Evolutionary conservation across 148 eudicot genomes (phyloP).

Genomic region (Nepenthes gracilis): DNA sequence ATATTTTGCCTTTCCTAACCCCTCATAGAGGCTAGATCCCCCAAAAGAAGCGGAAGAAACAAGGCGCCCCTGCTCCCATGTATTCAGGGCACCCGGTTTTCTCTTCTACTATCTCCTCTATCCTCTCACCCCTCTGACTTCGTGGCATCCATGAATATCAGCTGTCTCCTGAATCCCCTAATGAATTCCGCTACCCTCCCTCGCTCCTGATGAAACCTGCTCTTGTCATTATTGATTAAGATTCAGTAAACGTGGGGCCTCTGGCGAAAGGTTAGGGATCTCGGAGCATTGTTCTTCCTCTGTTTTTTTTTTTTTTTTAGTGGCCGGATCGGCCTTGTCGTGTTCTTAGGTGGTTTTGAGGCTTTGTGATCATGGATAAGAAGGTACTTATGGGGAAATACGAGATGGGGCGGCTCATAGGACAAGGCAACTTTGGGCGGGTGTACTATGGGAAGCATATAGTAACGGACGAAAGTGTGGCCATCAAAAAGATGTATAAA

Average conservation of each 20-base stretch:
- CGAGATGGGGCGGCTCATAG: conserved; percentile 28
- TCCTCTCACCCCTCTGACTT: background rate
- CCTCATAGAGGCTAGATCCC: too few species aligned
- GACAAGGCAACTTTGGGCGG: conserved; percentile 50
- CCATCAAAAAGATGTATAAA: conserved; percentile 41
- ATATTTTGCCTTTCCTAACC: too few species aligned
- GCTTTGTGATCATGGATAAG: conserved; percentile 12
- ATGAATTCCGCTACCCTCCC: background rate
- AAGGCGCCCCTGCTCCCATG: conserved; percentile 16
- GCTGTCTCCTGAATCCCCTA: background rate
- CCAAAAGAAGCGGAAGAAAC: background rate
- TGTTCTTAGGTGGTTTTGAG: too few species aligned
- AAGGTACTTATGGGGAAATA: conserved; percentile 28
- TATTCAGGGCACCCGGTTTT: conserved; percentile 16
- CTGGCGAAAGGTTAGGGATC: too few species aligned
- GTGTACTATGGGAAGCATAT: conserved; percentile 23
- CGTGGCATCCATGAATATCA: background rate
- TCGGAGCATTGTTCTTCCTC: too few species aligned
- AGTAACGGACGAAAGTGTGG: conserved; percentile 24
- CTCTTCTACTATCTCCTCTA: background rate
- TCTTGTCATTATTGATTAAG: too few species aligned
- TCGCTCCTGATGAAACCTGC: background rate
- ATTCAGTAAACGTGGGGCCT: too few species aligned
- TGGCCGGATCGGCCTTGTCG: too few species aligned
- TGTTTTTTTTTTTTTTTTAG: background rate